phyloP scores from a whole-genome alignment of 2,329 filamentous ascomycete genomes.

The Pyricularia pennisetigena region DNA sequence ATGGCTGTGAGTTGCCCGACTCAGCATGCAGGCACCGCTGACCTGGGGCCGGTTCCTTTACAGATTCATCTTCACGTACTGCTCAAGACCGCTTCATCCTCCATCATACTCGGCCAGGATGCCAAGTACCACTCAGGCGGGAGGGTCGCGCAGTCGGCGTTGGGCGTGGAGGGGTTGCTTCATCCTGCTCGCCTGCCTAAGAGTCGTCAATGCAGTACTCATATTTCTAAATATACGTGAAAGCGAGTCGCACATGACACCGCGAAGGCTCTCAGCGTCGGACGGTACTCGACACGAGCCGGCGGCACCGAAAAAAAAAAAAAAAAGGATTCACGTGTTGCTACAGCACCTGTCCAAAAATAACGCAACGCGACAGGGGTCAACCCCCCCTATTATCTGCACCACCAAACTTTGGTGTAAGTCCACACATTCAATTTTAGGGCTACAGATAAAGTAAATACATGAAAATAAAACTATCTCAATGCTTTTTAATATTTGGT shows the following conservation, averaged over 20 bases:
- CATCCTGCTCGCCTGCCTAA: constrained; percentile 32
- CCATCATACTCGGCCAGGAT: not conserved
- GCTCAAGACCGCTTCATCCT: not conserved
- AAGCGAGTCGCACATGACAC: constrained; percentile 16
- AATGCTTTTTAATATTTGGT: too few species aligned
- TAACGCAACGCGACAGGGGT: too few species aligned
- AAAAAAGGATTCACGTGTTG: not conserved
- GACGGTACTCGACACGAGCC: not conserved
- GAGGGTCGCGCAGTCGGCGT: constrained; percentile 23
- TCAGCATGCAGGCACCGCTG: not conserved
- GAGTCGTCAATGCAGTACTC: constrained; percentile 21
- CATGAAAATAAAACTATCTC: too few species aligned
- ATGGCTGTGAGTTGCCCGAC: too few species aligned
- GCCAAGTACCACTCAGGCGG: constrained; percentile 25
- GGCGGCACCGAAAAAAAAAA: not conserved
- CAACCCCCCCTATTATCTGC: too few species aligned
- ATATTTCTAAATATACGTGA: constrained; percentile 32
- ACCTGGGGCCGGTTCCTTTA: not conserved
- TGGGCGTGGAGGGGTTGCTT: constrained; percentile 42
- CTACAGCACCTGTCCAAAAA: too few species aligned
- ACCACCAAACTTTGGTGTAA: too few species aligned
- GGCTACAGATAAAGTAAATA: too few species aligned
- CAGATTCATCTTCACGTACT: not conserved
- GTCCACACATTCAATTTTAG: too few species aligned
- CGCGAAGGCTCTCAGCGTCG: not conserved